Conservation (phyloP, 495 filamentous ascomycete species). For the Penicillium verhagenii region DNA sequence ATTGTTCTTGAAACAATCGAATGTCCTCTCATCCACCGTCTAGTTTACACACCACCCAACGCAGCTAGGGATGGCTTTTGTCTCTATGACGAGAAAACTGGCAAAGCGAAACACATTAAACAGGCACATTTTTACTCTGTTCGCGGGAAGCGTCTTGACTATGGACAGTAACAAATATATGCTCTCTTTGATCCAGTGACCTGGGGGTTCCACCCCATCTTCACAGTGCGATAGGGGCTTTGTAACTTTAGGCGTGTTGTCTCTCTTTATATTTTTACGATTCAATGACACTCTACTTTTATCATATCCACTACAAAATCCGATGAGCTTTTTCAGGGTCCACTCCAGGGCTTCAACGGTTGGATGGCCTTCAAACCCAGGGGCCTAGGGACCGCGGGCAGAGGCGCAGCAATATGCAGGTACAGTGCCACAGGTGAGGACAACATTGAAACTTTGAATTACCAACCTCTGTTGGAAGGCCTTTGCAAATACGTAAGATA, state of each 20-base stretch:
- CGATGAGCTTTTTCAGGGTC: no score
- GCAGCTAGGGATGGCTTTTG: conserved; percentile 72
- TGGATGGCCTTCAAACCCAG: no score
- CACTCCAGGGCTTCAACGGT: no score
- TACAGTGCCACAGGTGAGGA: no score
- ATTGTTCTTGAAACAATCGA: not conserved
- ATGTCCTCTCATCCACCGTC: conserved; percentile 4
- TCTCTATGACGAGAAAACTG: conserved; percentile 69
- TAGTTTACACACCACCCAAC: conserved; percentile 90
- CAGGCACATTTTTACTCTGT: conserved; percentile 61
- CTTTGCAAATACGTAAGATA: no score
- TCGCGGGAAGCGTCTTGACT: conserved; percentile 25
- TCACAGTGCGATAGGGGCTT: not conserved
- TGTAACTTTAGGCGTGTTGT: not conserved
- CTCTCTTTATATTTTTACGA: not conserved
- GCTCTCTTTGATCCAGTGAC: not conserved
- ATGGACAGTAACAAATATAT: not conserved
- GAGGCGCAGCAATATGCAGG: no score
- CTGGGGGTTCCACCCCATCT: not conserved
- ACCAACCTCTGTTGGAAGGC: no score
- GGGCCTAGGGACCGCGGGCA: no score
- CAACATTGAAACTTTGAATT: no score
- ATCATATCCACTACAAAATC: no score
- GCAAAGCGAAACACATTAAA: conserved; percentile 66
- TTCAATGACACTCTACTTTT: not conserved